Base-by-base conservation (phyloP, 1,139 yeast species). In the Sugiyamaella novakii region DNA sequence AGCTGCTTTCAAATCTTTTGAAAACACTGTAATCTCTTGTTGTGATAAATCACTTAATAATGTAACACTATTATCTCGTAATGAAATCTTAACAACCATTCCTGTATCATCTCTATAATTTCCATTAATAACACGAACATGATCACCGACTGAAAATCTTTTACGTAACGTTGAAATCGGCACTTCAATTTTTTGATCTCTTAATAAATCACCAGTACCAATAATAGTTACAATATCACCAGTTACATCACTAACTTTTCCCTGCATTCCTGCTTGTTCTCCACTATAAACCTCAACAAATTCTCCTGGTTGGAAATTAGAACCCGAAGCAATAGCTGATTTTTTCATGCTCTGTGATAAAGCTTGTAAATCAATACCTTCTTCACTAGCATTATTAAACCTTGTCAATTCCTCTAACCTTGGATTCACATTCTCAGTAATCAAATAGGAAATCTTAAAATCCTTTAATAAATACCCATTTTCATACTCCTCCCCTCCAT, bases 71-170 rank as follows among this genome's bases (percentile, higher is more conserved):
- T 91, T 96, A 43, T 85, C 87, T 11, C 31, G 30, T 15, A 36
- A 18, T 46, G 80, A 79, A 34, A 87, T 80, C 56, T 82, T 78
- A 42, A 94, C 91, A 46, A 92, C 96, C 72, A 92, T 79, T 70
- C 98, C 98, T 21, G 96, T 87, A 63, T 91, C 97, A 61, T 91
- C 97, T 49, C 82, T 76, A 67, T 88, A 95, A 63, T 85, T 88
- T 63, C 98, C 98, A 64, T 84, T 87, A 41, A 87, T 80, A 25
- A 92, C 95, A 52, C 96, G 83, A 12, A 94, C 96, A 65, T 92
- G 98, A 67, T 92, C 98, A 75, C 98, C 98, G 47, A 89, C 82
- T 47, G 79, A 72, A 68, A 92, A 92, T 45, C 87, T 81, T 66
- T 92, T 92, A 63, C 98, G 80, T 62, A 92, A 75, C 57, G 88